Evolutionary conservation across 768 basidiomycete genomes (phyloP).

Genomic region (Tremella fuciformis): DNA sequence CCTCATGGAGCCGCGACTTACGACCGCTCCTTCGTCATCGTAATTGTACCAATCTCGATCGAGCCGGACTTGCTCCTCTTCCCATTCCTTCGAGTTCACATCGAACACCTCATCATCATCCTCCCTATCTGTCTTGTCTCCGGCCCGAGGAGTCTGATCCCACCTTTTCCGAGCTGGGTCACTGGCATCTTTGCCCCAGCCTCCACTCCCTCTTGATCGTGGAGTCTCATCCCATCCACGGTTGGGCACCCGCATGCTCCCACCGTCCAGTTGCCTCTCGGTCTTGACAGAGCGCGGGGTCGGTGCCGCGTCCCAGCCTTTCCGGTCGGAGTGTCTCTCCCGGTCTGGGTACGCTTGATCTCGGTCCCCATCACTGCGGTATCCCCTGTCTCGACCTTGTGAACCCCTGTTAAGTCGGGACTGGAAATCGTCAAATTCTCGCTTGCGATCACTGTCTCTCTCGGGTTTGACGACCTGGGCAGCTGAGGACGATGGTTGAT

Average conservation of each 20-base stretch:
- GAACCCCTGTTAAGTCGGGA: slow-evolving; percentile 77
- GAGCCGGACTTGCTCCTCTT: slow-evolving; percentile 86
- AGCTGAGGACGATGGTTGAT: slow-evolving; percentile 57
- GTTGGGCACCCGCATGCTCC: slow-evolving; percentile 85
- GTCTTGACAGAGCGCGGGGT: slow-evolving; percentile 44
- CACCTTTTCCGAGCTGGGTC: slow-evolving; percentile 28
- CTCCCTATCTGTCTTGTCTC: slow-evolving; percentile 15
- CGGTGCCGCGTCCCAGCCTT: slow-evolving; percentile 48
- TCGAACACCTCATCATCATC: slow-evolving; percentile 23
- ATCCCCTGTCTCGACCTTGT: slow-evolving; percentile 54
- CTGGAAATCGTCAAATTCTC: slow-evolving; percentile 79
- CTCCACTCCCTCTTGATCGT: slow-evolving; percentile 63
- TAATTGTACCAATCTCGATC: slow-evolving; percentile 97
- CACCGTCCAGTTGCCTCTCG: slow-evolving; percentile 50
- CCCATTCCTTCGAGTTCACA: slow-evolving; percentile 85
- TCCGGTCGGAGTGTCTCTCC: slow-evolving; percentile 56
- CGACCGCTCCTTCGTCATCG: slow-evolving; percentile 79
- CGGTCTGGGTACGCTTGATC: slow-evolving; percentile 38
- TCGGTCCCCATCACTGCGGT: slow-evolving; percentile 57
- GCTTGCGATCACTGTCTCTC: slow-evolving; percentile 18
- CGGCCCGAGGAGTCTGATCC: slow-evolving; percentile 48
- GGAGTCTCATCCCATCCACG: slow-evolving; percentile 94
- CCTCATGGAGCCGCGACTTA: slow-evolving; percentile 43
- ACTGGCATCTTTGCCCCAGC: slow-evolving; percentile 61
- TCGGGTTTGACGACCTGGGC: slow-evolving; percentile 24